Evolutionary conservation across 768 basidiomycete genomes (phyloP), one percentile per base, ranked within the genome.

Genomic region (Chalciporus piperatus): DNA sequence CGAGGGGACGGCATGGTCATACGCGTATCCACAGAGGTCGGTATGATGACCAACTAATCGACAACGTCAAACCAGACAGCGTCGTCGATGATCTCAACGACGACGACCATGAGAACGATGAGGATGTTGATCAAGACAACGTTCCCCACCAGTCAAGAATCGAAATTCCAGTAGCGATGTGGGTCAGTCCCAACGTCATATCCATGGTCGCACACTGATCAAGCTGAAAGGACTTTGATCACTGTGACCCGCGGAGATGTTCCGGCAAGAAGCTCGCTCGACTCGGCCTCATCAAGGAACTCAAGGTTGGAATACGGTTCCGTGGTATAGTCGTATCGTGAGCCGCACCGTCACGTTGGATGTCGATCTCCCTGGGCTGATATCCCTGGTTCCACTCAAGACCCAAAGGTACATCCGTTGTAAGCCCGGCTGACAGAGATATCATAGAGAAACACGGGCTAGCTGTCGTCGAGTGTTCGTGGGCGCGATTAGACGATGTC

Each of bases 381-480:
- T 40, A n/a, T 40, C 43, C 47, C 53, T 27, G 43, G 46, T 46
- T n/a, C 35, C n/a, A 16, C 38, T 28, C 38, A 51, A 95, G 93
- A 30, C 96, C 96, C 3, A 90, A 92, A 63, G 96, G 85, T 0
- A 87, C 77, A 25, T 77, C 81, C 58, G 74, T 88, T 20, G 78
- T 98, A 19, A 89, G 84, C 41, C 93, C 92, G 1, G 79, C 85
- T 1, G 97, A 99, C 63, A 79, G 83, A n/a, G 84, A 87, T 5
- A 82, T 95, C 50, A 74, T 98, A 9, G 72, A 79, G 0, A 74
- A 77, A 41, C 74, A 75, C 30, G 97, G 97, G 0, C 71, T 98
- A 6, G 97, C 96, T 1, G 97, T 99, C n/a, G 92, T 99, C 2
- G 97, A 99, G 66, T 98, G 96, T 67, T 96, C 92, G 4, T 99